phyloP scores from a whole-genome alignment of 2,329 filamentous ascomycete species.

The Verticillium tricorpus region DNA sequence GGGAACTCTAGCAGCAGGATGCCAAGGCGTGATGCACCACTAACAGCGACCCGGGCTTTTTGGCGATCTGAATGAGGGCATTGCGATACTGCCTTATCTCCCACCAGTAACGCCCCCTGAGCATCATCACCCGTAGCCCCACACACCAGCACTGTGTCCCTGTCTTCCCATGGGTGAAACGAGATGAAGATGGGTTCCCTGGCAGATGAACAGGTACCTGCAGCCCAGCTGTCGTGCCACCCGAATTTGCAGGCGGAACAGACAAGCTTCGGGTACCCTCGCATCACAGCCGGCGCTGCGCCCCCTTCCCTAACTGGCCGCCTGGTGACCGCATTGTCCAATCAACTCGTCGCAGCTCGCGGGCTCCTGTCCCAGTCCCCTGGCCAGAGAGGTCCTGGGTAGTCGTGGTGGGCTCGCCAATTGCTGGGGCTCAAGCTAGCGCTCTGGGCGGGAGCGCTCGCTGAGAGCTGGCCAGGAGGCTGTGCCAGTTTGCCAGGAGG shows the following conservation, averaged over 20 bases:
- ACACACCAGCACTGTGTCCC: not conserved
- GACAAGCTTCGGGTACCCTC: not conserved
- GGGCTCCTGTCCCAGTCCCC: not conserved
- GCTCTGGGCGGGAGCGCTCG: too few species aligned
- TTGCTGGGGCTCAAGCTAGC: not conserved
- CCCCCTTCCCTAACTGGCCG: not conserved
- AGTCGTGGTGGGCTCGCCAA: not conserved
- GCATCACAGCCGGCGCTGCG: not conserved
- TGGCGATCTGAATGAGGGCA: not conserved
- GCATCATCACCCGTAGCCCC: not conserved
- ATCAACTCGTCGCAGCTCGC: not conserved
- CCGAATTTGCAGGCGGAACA: not conserved
- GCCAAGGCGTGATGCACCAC: not conserved
- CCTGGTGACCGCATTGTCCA: not conserved
- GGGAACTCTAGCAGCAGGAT: not conserved
- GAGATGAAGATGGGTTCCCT: constrained; percentile 1
- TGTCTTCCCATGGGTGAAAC: not conserved
- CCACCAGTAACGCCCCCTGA: not conserved
- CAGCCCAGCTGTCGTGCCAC: not conserved
- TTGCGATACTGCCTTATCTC: not conserved
- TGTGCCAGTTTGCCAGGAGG: too few species aligned
- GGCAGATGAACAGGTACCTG: constrained; percentile 2
- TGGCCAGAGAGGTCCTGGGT: too few species aligned
- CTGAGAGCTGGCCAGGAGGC: too few species aligned
- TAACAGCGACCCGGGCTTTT: not conserved